Conservation (phyloP, 2,329 filamentous ascomycete genomes). For the Parascedosporium putredinis region DNA sequence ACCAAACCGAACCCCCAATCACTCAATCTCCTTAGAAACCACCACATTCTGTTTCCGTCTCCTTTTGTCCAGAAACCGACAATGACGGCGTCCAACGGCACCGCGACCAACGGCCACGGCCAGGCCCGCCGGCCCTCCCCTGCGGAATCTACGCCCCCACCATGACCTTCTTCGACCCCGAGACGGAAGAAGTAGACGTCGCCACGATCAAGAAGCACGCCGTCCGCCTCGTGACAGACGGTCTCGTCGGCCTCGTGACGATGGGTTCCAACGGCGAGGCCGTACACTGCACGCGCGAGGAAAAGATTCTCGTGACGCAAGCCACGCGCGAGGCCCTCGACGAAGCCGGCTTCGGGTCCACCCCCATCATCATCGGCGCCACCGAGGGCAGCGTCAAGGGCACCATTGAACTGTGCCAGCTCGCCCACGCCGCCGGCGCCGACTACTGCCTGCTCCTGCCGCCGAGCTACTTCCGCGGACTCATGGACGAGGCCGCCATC, state of each 20-base stretch:
- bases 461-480: slow-evolving; percentile 71
- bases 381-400: slow-evolving; percentile 73
- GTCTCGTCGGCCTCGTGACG: slow-evolving; percentile 70
- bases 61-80: too few species aligned
- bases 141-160: slow-evolving; percentile 81
- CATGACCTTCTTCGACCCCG: slow-evolving; percentile 80
- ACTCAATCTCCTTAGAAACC: too few species aligned
- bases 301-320: slow-evolving; percentile 64
- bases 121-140: slow-evolving; percentile 46
- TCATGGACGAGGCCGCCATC: slow-evolving; percentile 64
- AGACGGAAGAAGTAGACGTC: slow-evolving; percentile 77
- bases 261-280: slow-evolving; percentile 91
- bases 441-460: slow-evolving; percentile 74
- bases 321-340: slow-evolving; percentile 76
- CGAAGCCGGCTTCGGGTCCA: slow-evolving; percentile 62
- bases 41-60: too few species aligned
- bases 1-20: too few species aligned
- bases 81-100: slow-evolving; percentile 14
- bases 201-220: slow-evolving; percentile 71
- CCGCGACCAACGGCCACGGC: slow-evolving; percentile 11
- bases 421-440: slow-evolving; percentile 57
- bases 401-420: slow-evolving; percentile 64
- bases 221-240: slow-evolving; percentile 64
- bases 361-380: slow-evolving; percentile 75
- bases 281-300: slow-evolving; percentile 68